These are phyloP conservation scores for Trichoderma guizhouense DNA, from an alignment of 2,329 filamentous ascomycete genomes.

Conservation along the genomic window DNA sequence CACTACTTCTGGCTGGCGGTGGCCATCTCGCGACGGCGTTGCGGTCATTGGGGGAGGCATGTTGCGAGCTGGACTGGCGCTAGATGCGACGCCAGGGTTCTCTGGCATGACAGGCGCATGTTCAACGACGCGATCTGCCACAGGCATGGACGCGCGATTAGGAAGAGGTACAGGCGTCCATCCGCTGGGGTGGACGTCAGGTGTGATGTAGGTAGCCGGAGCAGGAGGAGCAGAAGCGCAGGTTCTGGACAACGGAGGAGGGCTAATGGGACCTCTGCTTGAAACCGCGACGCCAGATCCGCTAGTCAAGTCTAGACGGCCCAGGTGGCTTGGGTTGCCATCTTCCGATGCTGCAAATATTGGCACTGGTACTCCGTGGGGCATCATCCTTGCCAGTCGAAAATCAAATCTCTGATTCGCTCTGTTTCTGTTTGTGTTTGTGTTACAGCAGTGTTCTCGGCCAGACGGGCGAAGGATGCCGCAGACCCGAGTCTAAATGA, in stretches of 20 bases:
- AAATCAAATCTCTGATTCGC: neutral
- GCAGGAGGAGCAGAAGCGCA: conserved; percentile 9
- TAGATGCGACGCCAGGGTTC: conserved; percentile 19
- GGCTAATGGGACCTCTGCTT: conserved; percentile 27
- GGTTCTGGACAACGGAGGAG: conserved; percentile 27
- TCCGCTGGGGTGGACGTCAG: neutral
- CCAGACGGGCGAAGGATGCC: neutral
- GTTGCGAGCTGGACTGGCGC: conserved; percentile 9
- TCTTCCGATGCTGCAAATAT: neutral
- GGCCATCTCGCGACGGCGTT: neutral
- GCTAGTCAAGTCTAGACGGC: conserved; percentile 9
- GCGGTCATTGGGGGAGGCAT: neutral
- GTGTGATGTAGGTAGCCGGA: neutral
- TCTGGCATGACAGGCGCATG: conserved; percentile 26
- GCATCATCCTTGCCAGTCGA: conserved; percentile 9
- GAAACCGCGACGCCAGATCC: conserved; percentile 14
- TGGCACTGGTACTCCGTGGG: neutral
- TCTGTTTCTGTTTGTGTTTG: neutral
- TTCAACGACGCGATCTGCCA: conserved; percentile 17
- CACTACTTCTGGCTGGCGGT: neutral
- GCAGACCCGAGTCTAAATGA: neutral
- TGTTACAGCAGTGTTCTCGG: neutral
- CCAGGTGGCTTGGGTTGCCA: conserved; percentile 8
- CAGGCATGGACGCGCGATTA: conserved; percentile 18
- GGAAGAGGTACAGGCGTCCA: neutral